Evolutionary conservation across 305 asterid genomes (phyloP).

Genomic region (Solanum hybrid): DNA sequence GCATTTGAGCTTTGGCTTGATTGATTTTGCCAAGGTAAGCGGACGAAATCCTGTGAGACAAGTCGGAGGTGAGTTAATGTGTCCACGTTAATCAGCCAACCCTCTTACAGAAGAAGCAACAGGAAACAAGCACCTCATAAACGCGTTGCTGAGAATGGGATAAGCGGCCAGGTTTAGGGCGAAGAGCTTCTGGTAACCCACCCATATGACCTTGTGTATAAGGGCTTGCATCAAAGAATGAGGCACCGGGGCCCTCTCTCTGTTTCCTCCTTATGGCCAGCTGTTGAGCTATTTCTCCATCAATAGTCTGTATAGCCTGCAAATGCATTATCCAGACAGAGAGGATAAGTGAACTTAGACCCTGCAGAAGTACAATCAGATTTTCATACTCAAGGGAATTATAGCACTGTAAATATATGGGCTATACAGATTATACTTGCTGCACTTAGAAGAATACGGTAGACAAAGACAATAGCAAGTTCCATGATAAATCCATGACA

Average conservation of each 20-base stretch:
- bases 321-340: not conserved
- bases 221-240: conserved; percentile 56
- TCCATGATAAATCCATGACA: not conserved
- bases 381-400: not conserved
- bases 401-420: not conserved
- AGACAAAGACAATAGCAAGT: not conserved
- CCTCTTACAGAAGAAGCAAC: not conserved
- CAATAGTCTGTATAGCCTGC: conserved; percentile 93
- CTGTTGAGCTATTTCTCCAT: conserved; percentile 79
- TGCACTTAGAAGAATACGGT: not conserved
- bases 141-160: conserved; percentile 93
- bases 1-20: conserved; percentile 63
- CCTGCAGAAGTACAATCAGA: not conserved
- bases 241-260: conserved; percentile 69
- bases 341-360: not conserved
- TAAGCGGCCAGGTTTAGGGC: conserved; percentile 92
- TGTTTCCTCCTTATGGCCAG: conserved; percentile 70
- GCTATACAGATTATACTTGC: not conserved
- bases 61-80: not conserved
- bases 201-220: conserved; percentile 75
- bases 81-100: not conserved
- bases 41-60: conserved; percentile 72
- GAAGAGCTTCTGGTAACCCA: conserved; percentile 84
- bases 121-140: conserved; percentile 54
- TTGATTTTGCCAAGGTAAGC: conserved; percentile 89